A percentile compares a stretch with the other conserved stretches of the same genome.
phyloP scores from a whole-genome alignment of 2,329 filamentous ascomycete species.

The Xylaria digitata region DNA sequence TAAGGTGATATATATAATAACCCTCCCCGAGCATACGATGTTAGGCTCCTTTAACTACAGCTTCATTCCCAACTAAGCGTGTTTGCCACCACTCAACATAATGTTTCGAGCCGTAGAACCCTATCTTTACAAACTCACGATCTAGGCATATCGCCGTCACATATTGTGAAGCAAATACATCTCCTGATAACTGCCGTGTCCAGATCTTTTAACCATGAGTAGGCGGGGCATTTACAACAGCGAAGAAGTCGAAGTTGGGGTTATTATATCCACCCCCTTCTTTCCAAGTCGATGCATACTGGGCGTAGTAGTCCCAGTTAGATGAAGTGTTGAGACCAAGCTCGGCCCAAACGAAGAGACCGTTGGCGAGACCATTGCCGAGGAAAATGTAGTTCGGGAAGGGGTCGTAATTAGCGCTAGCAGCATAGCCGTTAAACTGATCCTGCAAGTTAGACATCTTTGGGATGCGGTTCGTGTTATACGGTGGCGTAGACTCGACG shows the following conservation, averaged over 20 bases:
- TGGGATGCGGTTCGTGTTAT: slow-evolving; percentile 53
- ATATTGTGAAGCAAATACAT: background rate
- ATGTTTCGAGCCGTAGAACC: background rate
- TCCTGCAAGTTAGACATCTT: slow-evolving; percentile 47
- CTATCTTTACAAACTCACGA: background rate
- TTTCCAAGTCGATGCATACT: slow-evolving; percentile 47
- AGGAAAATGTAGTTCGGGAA: slow-evolving; percentile 61
- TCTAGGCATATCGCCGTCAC: background rate
- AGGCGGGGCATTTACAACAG: slow-evolving; percentile 44
- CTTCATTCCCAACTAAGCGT: background rate
- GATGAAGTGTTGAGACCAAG: slow-evolving; percentile 47
- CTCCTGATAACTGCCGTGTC: background rate
- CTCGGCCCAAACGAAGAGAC: slow-evolving; percentile 49
- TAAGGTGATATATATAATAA: background rate
- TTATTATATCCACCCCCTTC: slow-evolving; percentile 49
- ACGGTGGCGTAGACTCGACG: slow-evolving; percentile 53
- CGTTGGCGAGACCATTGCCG: slow-evolving; percentile 39
- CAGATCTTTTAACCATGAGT: slow-evolving; percentile 41
- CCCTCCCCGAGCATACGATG: background rate
- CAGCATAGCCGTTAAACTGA: slow-evolving; percentile 49
- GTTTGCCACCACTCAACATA: background rate
- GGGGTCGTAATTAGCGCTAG: slow-evolving; percentile 55
- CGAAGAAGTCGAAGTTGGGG: slow-evolving; percentile 46
- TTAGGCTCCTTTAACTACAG: background rate
- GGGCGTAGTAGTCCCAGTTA: slow-evolving; percentile 48